Conservation (phyloP, 75 land plant genomes). For the Chamaecyparis obtusa region DNA sequence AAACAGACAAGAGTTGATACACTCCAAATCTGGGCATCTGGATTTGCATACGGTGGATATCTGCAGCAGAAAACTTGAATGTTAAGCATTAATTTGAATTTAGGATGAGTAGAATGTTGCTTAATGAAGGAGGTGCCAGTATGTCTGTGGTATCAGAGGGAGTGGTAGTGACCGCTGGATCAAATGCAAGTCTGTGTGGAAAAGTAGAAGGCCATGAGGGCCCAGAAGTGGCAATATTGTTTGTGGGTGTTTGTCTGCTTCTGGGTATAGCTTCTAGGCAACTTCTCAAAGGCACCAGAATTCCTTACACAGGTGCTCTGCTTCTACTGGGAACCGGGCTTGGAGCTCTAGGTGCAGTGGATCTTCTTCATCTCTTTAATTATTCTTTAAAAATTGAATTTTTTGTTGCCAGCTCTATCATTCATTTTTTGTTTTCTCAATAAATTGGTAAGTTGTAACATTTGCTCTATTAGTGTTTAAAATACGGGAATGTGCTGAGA, state of each 20-base stretch:
- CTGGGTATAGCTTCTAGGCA: conserved; percentile 82
- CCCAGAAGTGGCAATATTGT: conserved; percentile 68
- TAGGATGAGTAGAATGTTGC: neutral
- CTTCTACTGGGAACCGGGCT: conserved; percentile 83
- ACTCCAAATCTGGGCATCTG: neutral
- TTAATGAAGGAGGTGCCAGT: neutral
- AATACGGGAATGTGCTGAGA: too few species aligned
- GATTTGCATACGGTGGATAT: neutral
- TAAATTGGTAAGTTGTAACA: too few species aligned
- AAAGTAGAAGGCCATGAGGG: neutral
- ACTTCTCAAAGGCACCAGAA: conserved; percentile 63
- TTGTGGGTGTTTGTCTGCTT: conserved; percentile 65
- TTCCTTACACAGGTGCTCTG: conserved; percentile 92
- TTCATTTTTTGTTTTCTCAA: neutral
- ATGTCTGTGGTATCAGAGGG: neutral
- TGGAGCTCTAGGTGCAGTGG: conserved; percentile 74
- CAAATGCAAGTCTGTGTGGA: neutral
- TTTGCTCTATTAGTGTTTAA: too few species aligned
- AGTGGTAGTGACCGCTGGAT: neutral
- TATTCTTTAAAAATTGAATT: neutral
- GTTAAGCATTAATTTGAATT: neutral
- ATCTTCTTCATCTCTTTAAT: neutral
- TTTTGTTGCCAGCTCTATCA: neutral
- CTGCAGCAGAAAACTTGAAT: neutral
- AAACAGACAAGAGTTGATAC: neutral